Evolutionary conservation across 2,329 filamentous ascomycete genomes (phyloP), one percentile per base, ranked within the genome.

Genomic region (Magnaporthales sp.): DNA sequence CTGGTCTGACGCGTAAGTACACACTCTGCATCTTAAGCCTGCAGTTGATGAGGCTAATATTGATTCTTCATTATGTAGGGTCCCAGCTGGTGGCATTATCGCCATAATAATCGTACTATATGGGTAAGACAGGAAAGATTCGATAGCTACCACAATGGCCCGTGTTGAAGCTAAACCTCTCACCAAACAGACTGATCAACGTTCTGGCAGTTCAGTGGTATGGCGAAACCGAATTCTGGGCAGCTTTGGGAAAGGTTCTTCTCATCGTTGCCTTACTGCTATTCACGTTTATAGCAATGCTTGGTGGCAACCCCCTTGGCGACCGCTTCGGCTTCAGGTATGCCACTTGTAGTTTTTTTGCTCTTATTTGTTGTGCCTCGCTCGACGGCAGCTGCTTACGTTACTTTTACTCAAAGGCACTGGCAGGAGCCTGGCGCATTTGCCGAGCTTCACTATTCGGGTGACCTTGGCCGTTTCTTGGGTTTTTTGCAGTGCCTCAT

Each of bases 251-350:
- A 66, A 92, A 93, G 74, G 84, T 92, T 2, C 71, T 93, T 2
- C 81, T 93, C 64, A 91, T 91, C 68, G 77, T 92, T 46, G 89
- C 86, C 1, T 81, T 94, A 64, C 84, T 93, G 70, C 72, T 87
- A 69, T 93, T 91, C 78, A 94, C 92, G 2, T 92, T 96, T 73
- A 83, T 96, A 70, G 86, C 88, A 70, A 94, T 95, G 89, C 79
- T 95, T 0, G 92, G 92, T 8, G 92, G 90, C 2, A 95, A 94
- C 70, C 92, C 92, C 0, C 75, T 87, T 0, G 80, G 85, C 51
- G 89, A 93, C 70, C 80, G 85, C 0, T 91, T 91, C 69, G 91
- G 91, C 0, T 94, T 94, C 74, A 83, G 86, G 29, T 83, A 80
- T 68, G 83, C 38, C 11, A 27, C 31, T 65, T n/a, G 10, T 30